Evolutionary conservation across 1,284 basidiomycete species (phyloP).

Genomic region (Golubevia sp.): DNA sequence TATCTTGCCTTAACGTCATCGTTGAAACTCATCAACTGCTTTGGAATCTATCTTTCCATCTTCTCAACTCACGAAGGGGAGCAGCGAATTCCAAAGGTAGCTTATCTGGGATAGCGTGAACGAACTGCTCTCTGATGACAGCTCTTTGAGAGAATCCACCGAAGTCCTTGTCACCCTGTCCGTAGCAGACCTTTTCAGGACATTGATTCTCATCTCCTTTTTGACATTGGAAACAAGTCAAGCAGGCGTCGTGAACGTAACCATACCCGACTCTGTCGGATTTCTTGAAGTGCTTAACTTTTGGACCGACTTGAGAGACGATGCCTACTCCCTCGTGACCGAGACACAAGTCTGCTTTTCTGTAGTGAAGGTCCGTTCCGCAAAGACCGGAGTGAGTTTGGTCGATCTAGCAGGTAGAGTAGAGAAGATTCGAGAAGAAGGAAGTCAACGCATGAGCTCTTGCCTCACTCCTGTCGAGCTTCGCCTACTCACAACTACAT

Average conservation of each 20-base stretch:
- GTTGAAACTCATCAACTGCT: too few relatives aligned
- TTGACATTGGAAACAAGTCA: constrained; percentile 44
- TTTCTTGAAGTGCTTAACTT: constrained; percentile 33
- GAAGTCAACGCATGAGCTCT: constrained; percentile 13
- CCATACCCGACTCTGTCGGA: constrained; percentile 55
- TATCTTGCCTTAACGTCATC: too few relatives aligned
- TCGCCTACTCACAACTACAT: not conserved
- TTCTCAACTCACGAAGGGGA: constrained; percentile 34
- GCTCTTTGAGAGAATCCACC: constrained; percentile 50
- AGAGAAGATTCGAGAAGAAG: constrained; percentile 19
- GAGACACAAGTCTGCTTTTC: constrained; percentile 5
- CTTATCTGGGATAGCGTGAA: constrained; percentile 44
- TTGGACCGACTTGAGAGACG: constrained; percentile 43
- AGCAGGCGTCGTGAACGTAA: constrained; percentile 48
- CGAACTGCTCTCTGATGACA: constrained; percentile 43
- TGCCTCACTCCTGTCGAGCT: not conserved
- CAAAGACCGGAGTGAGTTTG: constrained; percentile 23
- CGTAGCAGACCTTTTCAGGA: constrained; percentile 41
- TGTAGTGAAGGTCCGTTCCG: constrained; percentile 34
- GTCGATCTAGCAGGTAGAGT: not conserved
- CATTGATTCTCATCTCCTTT: constrained; percentile 45
- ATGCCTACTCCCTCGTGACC: constrained; percentile 56
- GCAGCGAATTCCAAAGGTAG: constrained; percentile 41
- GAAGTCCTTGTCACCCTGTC: constrained; percentile 31
- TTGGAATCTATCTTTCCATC: too few relatives aligned